Percentiles rank a stretch among this genome's conserved stretches.
These are phyloP conservation scores for Corymbia calophylla DNA, from an alignment of 441 rosid genomes.

Conservation along the genomic window DNA sequence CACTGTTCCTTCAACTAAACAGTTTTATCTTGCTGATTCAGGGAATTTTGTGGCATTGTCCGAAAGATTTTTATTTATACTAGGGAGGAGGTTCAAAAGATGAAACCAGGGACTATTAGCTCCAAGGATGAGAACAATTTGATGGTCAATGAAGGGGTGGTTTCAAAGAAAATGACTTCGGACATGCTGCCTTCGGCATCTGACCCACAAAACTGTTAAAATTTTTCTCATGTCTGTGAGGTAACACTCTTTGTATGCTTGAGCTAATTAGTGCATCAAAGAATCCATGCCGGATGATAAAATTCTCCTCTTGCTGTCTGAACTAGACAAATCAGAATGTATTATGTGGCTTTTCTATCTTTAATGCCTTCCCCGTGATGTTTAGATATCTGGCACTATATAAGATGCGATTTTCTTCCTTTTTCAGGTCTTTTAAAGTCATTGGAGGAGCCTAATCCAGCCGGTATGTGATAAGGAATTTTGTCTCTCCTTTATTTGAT, in stretches of 20 bases:
- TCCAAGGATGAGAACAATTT: constrained; percentile 40
- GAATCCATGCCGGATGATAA: neutral
- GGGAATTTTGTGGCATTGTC: constrained; percentile 97
- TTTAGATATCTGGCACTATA: neutral
- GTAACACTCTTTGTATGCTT: neutral
- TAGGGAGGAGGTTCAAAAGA: constrained; percentile 90
- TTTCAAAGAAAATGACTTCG: neutral
- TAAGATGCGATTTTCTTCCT: neutral
- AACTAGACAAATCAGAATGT: neutral
- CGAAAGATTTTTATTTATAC: constrained; percentile 79
- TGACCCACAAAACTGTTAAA: neutral
- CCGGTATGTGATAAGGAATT: neutral
- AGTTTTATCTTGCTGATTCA: constrained; percentile 8
- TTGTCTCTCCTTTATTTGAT: neutral
- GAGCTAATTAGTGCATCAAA: neutral
- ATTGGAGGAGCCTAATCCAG: neutral
- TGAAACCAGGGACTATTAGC: constrained; percentile 58
- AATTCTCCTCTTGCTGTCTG: neutral
- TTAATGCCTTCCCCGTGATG: neutral
- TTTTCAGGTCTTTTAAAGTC: neutral
- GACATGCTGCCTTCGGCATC: neutral
- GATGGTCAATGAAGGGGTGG: neutral
- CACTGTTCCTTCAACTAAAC: neutral
- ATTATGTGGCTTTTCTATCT: neutral
- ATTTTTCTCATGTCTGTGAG: neutral